These are phyloP conservation scores for Penicillium cinerascens DNA, from an alignment of 495 filamentous ascomycete species.

Conservation along the genomic window DNA sequence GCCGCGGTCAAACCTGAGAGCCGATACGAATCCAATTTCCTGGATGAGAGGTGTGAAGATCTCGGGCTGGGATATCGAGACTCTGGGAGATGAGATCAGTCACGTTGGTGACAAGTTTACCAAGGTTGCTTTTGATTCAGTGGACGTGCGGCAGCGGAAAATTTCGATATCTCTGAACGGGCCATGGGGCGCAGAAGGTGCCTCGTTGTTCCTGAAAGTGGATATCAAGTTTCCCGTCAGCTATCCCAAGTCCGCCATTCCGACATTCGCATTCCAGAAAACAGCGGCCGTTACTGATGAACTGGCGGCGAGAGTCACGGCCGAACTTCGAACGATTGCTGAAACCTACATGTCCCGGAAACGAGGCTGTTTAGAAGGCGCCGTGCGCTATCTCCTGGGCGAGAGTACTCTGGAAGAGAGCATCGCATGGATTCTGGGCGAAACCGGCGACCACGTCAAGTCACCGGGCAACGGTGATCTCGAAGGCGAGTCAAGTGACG, in stretches of 20 bases:
- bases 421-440: conserved; percentile 59
- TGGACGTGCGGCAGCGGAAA: conserved; percentile 70
- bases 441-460: conserved; percentile 45
- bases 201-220: conserved; percentile 71
- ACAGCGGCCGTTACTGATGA: conserved; percentile 73
- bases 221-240: conserved; percentile 73
- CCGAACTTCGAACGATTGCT: conserved; percentile 68
- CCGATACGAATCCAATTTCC: conserved; percentile 70
- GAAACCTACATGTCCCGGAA: conserved; percentile 63
- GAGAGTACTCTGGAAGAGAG: conserved; percentile 75
- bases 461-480: conserved; percentile 53
- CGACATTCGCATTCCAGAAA: conserved; percentile 69
- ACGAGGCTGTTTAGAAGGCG: conserved; percentile 77
- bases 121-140: conserved; percentile 84
- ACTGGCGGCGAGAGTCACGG: conserved; percentile 56
- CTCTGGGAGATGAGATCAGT: conserved; percentile 82
- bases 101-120: conserved; percentile 76
- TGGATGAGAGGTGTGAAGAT: conserved; percentile 97
- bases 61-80: conserved; percentile 71
- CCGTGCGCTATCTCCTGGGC: conserved; percentile 78
- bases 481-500: conserved; percentile 78
- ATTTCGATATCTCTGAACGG: conserved; percentile 76
- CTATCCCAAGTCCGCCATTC: conserved; percentile 68
- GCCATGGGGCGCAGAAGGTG: conserved; percentile 74
- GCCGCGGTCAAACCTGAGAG: conserved; percentile 52